Conservation (phyloP, 106 monocot species). For the Platanthera zijinensis region DNA sequence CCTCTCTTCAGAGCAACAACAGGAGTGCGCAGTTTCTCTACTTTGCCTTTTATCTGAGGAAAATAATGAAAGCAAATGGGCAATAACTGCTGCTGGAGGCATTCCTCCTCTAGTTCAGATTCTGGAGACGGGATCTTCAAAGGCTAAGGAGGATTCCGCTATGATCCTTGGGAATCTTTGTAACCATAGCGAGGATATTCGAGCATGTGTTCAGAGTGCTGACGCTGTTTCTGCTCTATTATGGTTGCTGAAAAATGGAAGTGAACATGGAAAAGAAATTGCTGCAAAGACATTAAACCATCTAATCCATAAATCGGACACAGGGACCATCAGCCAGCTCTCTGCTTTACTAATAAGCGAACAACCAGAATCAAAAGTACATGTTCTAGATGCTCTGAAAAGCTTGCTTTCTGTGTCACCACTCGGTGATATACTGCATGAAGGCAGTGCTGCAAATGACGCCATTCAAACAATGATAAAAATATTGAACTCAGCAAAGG, state of each 20-base stretch:
- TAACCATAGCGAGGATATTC: constrained; percentile 96
- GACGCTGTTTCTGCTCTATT: constrained; percentile 98
- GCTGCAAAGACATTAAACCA: constrained; percentile 92
- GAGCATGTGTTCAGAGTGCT: constrained; percentile 96
- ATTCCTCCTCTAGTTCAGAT: constrained; percentile 99
- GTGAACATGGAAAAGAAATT: constrained; percentile 85
- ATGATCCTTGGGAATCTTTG: constrained; percentile 93
- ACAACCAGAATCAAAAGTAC: constrained; percentile 91
- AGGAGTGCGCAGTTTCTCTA: constrained; percentile 87
- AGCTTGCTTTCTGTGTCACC: constrained; percentile 84
- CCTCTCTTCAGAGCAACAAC: constrained; percentile 96
- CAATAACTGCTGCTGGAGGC: constrained; percentile 98
- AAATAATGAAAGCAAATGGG: constrained; percentile 98
- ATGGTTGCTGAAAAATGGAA: constrained; percentile 98
- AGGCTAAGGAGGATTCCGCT: constrained; percentile 99
- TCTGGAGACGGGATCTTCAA: constrained; percentile 83
- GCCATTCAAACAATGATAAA: constrained; percentile 97
- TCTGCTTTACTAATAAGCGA: constrained; percentile 88
- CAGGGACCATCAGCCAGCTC: constrained; percentile 89
- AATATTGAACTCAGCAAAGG: constrained; percentile 48
- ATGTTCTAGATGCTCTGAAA: constrained; percentile 82
- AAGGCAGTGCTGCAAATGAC: constrained; percentile 97
- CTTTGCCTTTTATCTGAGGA: constrained; percentile 87
- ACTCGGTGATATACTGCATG: constrained; percentile 78
- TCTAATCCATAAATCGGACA: constrained; percentile 90